phyloP scores from a whole-genome alignment of 176 grass and related monocot species.

The Aechmea fasciata region DNA sequence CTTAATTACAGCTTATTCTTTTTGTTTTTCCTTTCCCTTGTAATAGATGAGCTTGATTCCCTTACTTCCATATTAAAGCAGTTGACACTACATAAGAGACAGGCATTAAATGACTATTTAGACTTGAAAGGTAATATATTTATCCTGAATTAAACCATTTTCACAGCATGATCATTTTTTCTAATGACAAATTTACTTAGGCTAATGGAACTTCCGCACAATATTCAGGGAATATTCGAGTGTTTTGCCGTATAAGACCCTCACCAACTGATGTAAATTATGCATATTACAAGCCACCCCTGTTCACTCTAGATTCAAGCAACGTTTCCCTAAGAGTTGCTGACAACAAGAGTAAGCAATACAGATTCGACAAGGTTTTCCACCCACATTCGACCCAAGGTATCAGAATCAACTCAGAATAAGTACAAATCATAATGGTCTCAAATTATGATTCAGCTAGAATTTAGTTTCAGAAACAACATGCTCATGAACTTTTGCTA shows the following conservation, averaged over 20 bases:
- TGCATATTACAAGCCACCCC: conserved; percentile 16
- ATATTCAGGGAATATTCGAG: conserved; percentile 70
- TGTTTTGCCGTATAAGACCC: conserved; percentile 80
- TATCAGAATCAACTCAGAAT: conserved; percentile 23
- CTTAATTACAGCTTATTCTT: conserved; percentile 4
- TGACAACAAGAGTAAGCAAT: conserved; percentile 79
- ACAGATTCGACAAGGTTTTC: conserved; percentile 98
- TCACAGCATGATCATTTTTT: neutral
- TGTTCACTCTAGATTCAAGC: conserved; percentile 57
- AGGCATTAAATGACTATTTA: conserved; percentile 70
- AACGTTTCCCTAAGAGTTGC: conserved; percentile 56
- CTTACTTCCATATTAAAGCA: conserved; percentile 47
- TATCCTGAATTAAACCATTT: conserved; percentile 10
- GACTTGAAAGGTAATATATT: conserved; percentile 83
- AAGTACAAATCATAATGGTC: neutral
- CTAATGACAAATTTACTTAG: neutral
- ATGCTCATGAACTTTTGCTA: conserved; percentile 17
- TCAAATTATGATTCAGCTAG: conserved; percentile 5
- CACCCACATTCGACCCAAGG: conserved; percentile 69
- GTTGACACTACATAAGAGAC: conserved; percentile 52
- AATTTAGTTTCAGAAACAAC: conserved; percentile 10
- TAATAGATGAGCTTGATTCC: conserved; percentile 60
- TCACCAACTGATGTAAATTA: conserved; percentile 46
- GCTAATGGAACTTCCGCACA: neutral
- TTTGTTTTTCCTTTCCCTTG: conserved; percentile 10